Evolutionary conservation across 2,329 filamentous ascomycete genomes (phyloP).

Genomic region (Apiospora arundinis): DNA sequence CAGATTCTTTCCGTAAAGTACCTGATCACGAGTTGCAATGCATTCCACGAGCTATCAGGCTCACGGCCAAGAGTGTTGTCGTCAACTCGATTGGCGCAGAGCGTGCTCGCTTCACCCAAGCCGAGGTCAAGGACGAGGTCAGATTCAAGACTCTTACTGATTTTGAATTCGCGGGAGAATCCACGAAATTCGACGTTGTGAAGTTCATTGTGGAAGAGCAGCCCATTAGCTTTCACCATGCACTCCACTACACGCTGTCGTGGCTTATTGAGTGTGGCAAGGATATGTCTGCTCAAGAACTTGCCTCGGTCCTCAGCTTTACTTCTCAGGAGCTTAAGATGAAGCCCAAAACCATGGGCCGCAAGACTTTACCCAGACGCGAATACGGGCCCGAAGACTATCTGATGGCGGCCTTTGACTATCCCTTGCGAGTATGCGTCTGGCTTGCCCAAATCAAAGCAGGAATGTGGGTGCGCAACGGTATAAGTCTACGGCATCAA

Average conservation of each 20-base stretch:
- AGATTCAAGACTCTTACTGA: conserved; percentile 79
- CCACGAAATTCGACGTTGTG: conserved; percentile 71
- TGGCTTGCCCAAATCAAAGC: conserved; percentile 99
- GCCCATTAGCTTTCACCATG: conserved; percentile 96
- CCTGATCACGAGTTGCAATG: conserved; percentile 68
- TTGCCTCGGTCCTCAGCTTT: conserved; percentile 75
- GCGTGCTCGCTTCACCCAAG: conserved; percentile 80
- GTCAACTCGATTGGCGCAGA: conserved; percentile 91
- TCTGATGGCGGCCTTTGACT: conserved; percentile 88
- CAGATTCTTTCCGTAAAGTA: conserved; percentile 80
- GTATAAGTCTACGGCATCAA: conserved; percentile 93
- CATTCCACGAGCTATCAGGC: conserved; percentile 74
- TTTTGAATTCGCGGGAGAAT: conserved; percentile 77
- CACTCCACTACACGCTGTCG: conserved; percentile 92
- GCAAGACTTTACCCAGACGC: conserved; percentile 60
- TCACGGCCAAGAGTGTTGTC: conserved; percentile 82
- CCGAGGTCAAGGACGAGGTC: conserved; percentile 86
- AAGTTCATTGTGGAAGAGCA: conserved; percentile 89
- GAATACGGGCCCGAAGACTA: conserved; percentile 75
- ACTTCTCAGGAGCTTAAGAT: conserved; percentile 73
- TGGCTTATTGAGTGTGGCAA: conserved; percentile 94
- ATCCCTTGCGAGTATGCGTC: conserved; percentile 88
- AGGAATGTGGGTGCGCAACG: conserved; percentile 98
- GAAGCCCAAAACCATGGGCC: conserved; percentile 67
- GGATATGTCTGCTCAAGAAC: conserved; percentile 69